phyloP scores from a whole-genome alignment of 352 stramenopile genomes.

The Globisporangium spiculum region DNA sequence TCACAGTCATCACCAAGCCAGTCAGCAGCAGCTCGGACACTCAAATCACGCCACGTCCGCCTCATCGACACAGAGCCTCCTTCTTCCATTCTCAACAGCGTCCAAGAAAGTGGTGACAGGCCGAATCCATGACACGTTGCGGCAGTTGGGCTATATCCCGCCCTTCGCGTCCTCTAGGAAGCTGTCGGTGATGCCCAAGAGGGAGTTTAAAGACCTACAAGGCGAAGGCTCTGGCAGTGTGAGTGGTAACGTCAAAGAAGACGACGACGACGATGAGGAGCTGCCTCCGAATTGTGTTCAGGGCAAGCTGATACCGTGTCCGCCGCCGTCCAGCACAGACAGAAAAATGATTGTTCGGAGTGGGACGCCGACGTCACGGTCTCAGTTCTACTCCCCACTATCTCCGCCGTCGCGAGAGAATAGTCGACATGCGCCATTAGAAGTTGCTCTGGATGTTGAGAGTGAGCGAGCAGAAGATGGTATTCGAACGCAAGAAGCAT shows the following conservation, averaged over 20 bases:
- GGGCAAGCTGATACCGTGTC: constrained; percentile 34
- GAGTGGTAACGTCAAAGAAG: not conserved
- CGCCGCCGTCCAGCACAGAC: constrained; percentile 14
- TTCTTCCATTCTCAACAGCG: not conserved
- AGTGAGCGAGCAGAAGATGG: not conserved
- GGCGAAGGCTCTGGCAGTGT: not conserved
- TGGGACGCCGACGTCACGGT: constrained; percentile 15
- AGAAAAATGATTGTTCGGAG: not conserved
- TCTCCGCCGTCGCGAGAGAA: not conserved
- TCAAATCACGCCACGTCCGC: not conserved
- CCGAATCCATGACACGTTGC: constrained; percentile 37
- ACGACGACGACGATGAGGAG: constrained; percentile 19
- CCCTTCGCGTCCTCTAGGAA: constrained; percentile 13
- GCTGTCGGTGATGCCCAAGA: constrained; percentile 1
- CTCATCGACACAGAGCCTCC: not conserved
- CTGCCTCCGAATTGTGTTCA: constrained; percentile 29
- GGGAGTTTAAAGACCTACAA: not conserved
- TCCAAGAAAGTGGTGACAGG: constrained; percentile 15
- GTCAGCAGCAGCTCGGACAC: not conserved
- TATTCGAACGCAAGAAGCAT: not conserved
- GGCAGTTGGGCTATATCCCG: constrained; percentile 41
- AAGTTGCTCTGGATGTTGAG: not conserved
- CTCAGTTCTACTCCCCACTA: constrained; percentile 18
- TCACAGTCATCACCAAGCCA: constrained; percentile 1
- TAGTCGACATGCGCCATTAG: too few relatives aligned